Base-by-base conservation (phyloP, 2,329 filamentous ascomycete species). In the Incumbomyces delicatus region DNA sequence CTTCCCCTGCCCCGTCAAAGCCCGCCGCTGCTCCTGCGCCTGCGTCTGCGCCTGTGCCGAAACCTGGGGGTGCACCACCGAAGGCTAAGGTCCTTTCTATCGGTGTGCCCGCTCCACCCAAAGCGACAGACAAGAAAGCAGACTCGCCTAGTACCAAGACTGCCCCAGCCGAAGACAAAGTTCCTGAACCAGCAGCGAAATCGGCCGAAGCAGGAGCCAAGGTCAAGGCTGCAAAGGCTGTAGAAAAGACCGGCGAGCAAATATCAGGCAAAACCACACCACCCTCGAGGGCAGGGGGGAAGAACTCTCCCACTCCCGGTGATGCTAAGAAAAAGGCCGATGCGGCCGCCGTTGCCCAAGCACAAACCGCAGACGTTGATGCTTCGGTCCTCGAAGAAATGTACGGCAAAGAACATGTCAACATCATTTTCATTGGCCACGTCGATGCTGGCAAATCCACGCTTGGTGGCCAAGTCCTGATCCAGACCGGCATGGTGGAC, bases 381-480 rank as follows among this genome's bases (percentile, higher is more conserved):
- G 73, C 95, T 64, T 73, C 88, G 20, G 90, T 87, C 0, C 72
- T 98, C 50, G 87, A 88, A 66, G 90, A 96, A 65, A 92, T 98
- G 51, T 98, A 73, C 65, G 92, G 92, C 63, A 95, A 96, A 53
- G 72, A 84, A 63, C 80, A 84, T 58, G 76, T 98, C 60, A 98
- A 98, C 69, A 84, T 98, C 58, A 95, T 96, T 55, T 95, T 96
- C 70, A 85, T 96, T 61, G 90, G 92, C 43, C 92, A 98, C 75
- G 94, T 98, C 59, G 92, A 98, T 72, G 92, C 92, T 44, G 92
- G 92, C 58, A 98, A 98, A 72, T 95, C 88, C 33, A 98, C 92
- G 2, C 76, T 98, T 5, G 92, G 92, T 63, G 92, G 92, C 42
- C 86, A 86, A 44, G 94, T 98, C 53, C 75, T 98, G 12, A 95